These are phyloP conservation scores for Colletotrichum lupini DNA, from an alignment of 2,329 filamentous ascomycete genomes.

Conservation along the genomic window DNA sequence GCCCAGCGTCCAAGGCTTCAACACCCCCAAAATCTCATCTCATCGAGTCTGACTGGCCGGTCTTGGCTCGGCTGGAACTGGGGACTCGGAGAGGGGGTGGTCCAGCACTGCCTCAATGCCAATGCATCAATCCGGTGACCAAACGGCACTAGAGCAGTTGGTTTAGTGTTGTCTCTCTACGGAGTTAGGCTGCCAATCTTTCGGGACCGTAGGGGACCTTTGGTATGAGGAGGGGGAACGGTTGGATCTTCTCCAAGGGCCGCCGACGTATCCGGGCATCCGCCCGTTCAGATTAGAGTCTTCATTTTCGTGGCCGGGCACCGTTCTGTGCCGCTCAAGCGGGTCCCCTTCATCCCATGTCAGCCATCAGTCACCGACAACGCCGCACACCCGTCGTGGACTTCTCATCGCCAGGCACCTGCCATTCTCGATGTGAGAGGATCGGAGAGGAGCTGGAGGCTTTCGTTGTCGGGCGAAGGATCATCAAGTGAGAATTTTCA, in stretches of 20 bases:
- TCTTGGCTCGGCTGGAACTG: background rate
- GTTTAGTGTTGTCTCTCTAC: background rate
- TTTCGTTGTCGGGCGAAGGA: no score
- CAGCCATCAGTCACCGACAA: background rate
- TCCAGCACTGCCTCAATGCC: slow-evolving; percentile 31
- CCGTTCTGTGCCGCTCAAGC: background rate
- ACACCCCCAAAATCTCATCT: background rate
- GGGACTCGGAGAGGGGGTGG: background rate
- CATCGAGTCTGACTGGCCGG: background rate
- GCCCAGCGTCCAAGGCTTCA: background rate
- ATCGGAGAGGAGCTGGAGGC: background rate
- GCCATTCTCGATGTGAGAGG: background rate
- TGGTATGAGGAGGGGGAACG: background rate
- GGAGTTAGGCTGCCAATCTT: slow-evolving; percentile 9
- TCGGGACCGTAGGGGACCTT: background rate
- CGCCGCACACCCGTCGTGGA: background rate
- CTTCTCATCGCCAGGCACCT: background rate
- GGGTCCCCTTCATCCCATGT: background rate
- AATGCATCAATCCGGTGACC: slow-evolving; percentile 27
- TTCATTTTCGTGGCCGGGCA: background rate
- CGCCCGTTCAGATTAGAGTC: background rate
- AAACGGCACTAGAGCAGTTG: slow-evolving; percentile 6
- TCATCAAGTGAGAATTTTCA: background rate
- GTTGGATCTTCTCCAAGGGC: background rate
- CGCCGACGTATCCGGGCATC: background rate